Conservation (phyloP, 148 eudicot genomes). For the Fagopyrum esculentum region DNA sequence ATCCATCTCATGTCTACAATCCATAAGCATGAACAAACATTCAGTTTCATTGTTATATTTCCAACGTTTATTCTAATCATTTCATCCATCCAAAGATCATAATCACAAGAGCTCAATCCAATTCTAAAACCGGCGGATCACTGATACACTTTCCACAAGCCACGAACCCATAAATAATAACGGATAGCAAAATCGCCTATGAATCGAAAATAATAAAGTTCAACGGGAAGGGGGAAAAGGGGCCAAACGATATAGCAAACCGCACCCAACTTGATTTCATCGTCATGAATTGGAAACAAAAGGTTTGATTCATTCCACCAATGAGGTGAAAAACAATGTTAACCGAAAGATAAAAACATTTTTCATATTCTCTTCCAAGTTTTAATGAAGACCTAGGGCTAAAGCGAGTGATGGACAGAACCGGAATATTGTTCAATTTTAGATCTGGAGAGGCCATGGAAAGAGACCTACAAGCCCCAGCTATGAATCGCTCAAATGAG, state of each 20-base stretch:
- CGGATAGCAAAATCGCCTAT: neutral
- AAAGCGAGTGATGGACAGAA: neutral
- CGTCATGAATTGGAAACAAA: neutral
- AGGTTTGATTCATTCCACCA: neutral
- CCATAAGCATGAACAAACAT: neutral
- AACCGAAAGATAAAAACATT: neutral
- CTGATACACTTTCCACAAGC: neutral
- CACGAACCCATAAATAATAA: neutral
- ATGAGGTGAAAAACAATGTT: neutral
- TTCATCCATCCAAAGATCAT: neutral
- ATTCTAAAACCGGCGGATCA: neutral
- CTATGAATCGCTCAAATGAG: neutral
- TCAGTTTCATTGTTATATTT: neutral
- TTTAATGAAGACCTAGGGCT: neutral
- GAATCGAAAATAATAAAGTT: neutral
- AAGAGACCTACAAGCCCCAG: neutral
- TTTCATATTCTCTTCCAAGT: neutral
- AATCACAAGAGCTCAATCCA: neutral
- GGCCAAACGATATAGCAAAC: neutral
- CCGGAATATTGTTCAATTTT: neutral
- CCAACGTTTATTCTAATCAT: neutral
- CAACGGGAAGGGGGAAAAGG: neutral
- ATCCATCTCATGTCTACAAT: neutral
- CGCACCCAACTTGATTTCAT: neutral
- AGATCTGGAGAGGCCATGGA: conserved; percentile 3